Evolutionary conservation across 495 filamentous ascomycete species (phyloP).

Genomic region (Penicillium paxilli): DNA sequence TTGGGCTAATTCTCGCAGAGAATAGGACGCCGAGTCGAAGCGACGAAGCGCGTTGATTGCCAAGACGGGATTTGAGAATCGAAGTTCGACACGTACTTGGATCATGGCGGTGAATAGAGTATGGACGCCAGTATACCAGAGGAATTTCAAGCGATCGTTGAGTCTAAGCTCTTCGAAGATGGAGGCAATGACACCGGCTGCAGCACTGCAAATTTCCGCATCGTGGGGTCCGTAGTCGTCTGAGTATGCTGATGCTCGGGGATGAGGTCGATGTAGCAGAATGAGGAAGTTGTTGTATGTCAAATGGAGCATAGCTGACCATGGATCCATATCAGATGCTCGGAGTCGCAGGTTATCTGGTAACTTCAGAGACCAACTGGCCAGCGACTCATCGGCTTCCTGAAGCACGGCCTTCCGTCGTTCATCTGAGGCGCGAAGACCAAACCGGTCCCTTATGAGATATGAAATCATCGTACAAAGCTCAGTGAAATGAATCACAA

Average conservation of each 20-base stretch:
- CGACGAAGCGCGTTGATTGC: slow-evolving; percentile 50
- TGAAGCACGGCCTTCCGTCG: slow-evolving; percentile 43
- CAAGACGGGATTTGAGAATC: slow-evolving; percentile 50
- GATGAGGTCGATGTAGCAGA: slow-evolving; percentile 50
- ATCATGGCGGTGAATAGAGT: slow-evolving; percentile 52
- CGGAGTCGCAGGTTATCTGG: slow-evolving; percentile 45
- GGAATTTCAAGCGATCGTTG: slow-evolving; percentile 48
- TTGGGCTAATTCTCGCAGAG: slow-evolving; percentile 43
- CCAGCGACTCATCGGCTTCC: slow-evolving; percentile 47
- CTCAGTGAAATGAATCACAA: slow-evolving; percentile 46
- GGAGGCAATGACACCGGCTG: slow-evolving; percentile 47
- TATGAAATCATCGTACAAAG: slow-evolving; percentile 49
- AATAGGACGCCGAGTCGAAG: slow-evolving; percentile 47
- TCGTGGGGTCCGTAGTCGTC: slow-evolving; percentile 48
- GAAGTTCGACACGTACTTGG: slow-evolving; percentile 50
- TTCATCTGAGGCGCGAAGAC: slow-evolving; percentile 38
- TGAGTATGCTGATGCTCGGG: slow-evolving; percentile 43
- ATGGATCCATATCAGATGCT: slow-evolving; percentile 47
- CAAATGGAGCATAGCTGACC: slow-evolving; percentile 51
- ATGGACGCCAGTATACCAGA: slow-evolving; percentile 50
- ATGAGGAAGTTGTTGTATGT: slow-evolving; percentile 55
- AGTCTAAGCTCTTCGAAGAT: slow-evolving; percentile 50
- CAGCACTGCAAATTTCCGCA: slow-evolving; percentile 47
- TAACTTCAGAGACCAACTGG: slow-evolving; percentile 47
- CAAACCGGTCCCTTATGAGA: slow-evolving; percentile 44